phyloP scores from a whole-genome alignment of 208 protist genomes.

The Trypanosoma melophagium region DNA sequence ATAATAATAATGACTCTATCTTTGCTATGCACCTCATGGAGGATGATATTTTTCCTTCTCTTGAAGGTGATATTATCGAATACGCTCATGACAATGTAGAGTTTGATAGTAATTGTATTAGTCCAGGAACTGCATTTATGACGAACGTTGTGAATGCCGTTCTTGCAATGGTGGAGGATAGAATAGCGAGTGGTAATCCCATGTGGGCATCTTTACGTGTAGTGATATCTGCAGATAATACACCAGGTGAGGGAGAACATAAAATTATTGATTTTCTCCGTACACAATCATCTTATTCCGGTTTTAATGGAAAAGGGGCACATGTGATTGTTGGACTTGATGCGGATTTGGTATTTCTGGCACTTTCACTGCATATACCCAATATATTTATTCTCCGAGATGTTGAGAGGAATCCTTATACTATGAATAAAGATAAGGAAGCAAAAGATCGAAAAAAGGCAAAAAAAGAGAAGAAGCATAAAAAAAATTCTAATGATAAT shows the following conservation, averaged over 20 bases:
- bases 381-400: conserved; percentile 93
- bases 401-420: conserved; percentile 28
- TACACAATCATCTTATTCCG: conserved; percentile 68
- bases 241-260: conserved; percentile 97
- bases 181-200: conserved; percentile 48
- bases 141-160: conserved; percentile 73
- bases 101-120: conserved; percentile 99
- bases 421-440: neutral
- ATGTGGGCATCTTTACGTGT: conserved; percentile 89
- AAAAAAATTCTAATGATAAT: conserved; percentile 2
- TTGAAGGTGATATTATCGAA: neutral
- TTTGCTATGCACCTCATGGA: neutral
- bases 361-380: conserved; percentile 93
- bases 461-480: neutral
- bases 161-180: conserved; percentile 75
- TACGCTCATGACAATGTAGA: neutral
- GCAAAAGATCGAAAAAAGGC: neutral
- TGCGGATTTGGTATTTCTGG: conserved; percentile 98
- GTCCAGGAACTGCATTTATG: conserved; percentile 99
- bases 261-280: conserved; percentile 92
- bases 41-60: neutral
- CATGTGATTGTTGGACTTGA: conserved; percentile 99
- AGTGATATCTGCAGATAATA: conserved; percentile 91
- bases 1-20: too few species aligned
- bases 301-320: conserved; percentile 76